Evolutionary conservation across 2,329 filamentous ascomycete genomes (phyloP), one percentile per base, ranked within the genome.

Genomic region (Penicillium glabrum): DNA sequence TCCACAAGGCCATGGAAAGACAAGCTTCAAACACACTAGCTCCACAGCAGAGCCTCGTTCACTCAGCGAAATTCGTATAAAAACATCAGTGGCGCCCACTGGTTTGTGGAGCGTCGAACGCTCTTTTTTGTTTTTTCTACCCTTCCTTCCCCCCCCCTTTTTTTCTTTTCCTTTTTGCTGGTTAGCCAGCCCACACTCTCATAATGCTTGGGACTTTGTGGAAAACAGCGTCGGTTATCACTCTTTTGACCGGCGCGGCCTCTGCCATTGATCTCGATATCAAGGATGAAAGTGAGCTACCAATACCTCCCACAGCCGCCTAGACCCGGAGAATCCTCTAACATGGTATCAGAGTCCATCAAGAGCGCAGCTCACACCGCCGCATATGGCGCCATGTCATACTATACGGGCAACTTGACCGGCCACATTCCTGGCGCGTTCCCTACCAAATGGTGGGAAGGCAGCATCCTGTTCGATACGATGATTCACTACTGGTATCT

Each of bases 401-500:
- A 46, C 19, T 61, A 61, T n/a, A 51, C 54, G 13, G 59, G 46
- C 26, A 59, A 59, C 39, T 43, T 57, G 43, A 57, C 59, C 9
- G 57, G 57, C 21, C 44, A 59, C 14, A 59, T 59, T 11, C 59
- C 59, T n/a, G 59, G 59, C n/a, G 57, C 57, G 11, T 59, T 61
- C 35, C 53, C 57, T 26, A 39, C 37, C 8, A 61, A 56, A 41
- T 61, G 59, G 59, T 61, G 59, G 59, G 59, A 61, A 21, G 59
- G 59, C 16, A 45, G 50, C 26, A 14, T 56, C 13, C 37, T 61
- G 7, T 56, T 61, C 23, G 45, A 54, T 37, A 53, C 57, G 10
- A 47, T 59, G 8, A 41, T 61, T 10, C 49, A 61, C 21, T 59
- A 61, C 37, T 61, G 59, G 59, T 48, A 57, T 24, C 52, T 54